Percentiles rank a stretch among this genome's conserved stretches.
Evolutionary conservation across 495 filamentous ascomycete species (phyloP).

Genomic region (Lentithecium fluviatile): DNA sequence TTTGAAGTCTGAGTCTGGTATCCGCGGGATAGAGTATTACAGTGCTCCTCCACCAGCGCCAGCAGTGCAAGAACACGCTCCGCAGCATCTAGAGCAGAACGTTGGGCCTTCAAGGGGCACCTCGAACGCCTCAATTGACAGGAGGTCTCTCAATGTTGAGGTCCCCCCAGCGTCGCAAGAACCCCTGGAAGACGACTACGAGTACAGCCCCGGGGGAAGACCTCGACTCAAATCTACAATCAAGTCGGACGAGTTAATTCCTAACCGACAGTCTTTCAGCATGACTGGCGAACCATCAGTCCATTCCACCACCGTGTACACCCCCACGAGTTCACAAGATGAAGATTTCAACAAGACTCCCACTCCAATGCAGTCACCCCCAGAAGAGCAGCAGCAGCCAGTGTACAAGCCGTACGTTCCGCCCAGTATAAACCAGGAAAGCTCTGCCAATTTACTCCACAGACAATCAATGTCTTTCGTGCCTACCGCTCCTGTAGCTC

Average conservation of each 20-base stretch:
- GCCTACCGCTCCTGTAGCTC: background rate
- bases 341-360: slow-evolving; percentile 32
- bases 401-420: slow-evolving; percentile 29
- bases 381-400: slow-evolving; percentile 15
- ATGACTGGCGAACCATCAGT: slow-evolving; percentile 12
- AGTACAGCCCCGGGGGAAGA: slow-evolving; percentile 37
- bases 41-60: slow-evolving; percentile 11
- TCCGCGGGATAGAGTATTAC: slow-evolving; percentile 31
- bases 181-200: slow-evolving; percentile 2
- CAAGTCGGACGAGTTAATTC: slow-evolving; percentile 10
- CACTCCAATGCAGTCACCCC: slow-evolving; percentile 25
- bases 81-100: background rate
- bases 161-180: slow-evolving; percentile 8
- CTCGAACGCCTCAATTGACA: slow-evolving; percentile 2
- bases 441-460: slow-evolving; percentile 4
- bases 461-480: slow-evolving; percentile 23
- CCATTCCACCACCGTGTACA: slow-evolving; percentile 26
- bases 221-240: slow-evolving; percentile 23
- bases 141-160: slow-evolving; percentile 18
- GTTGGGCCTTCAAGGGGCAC: background rate
- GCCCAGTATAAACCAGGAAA: background rate
- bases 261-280: slow-evolving; percentile 13
- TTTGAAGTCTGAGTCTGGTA: slow-evolving; percentile 32
- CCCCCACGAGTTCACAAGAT: slow-evolving; percentile 27
- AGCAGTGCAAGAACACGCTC: background rate